phyloP scores from a whole-genome alignment of 805 yeast genomes.

The Candida maesae region DNA sequence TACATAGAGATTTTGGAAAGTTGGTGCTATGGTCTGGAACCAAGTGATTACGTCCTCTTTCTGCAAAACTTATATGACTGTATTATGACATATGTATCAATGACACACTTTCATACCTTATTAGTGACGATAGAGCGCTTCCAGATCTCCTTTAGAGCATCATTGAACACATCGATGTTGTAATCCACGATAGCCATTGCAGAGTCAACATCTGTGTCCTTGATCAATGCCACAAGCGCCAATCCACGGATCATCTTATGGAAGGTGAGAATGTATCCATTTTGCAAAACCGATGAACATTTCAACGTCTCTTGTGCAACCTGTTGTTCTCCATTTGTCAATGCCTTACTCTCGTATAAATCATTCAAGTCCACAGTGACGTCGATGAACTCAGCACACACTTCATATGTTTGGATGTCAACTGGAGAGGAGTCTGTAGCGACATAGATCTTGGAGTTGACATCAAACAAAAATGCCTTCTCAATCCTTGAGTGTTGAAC shows the following conservation, averaged over 20 bases:
- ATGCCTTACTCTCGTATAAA: conserved; percentile 40
- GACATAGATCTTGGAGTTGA: conserved; percentile 87
- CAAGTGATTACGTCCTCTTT: not conserved
- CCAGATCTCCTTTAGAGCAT: conserved; percentile 66
- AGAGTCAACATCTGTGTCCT: conserved; percentile 44
- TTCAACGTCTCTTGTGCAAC: conserved; percentile 40
- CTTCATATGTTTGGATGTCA: conserved; percentile 92
- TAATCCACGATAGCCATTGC: conserved; percentile 75
- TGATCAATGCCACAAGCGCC: conserved; percentile 82
- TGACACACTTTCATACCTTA: too few relatives aligned
- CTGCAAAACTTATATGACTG: too few relatives aligned
- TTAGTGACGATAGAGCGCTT: conserved; percentile 26
- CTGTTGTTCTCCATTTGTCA: conserved; percentile 12
- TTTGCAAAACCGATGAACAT: conserved; percentile 72
- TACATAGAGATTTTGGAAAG: conserved; percentile 22
- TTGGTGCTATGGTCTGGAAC: conserved; percentile 13
- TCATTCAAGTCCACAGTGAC: conserved; percentile 87
- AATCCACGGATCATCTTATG: conserved; percentile 91
- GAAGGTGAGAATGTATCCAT: conserved; percentile 79
- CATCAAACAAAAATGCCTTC: conserved; percentile 88
- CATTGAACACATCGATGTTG: conserved; percentile 77
- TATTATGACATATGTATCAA: too few relatives aligned
- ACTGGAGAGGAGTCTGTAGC: conserved; percentile 97
- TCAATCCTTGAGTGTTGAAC: conserved; percentile 89
- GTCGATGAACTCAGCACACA: conserved; percentile 95